A percentile compares a stretch with the other conserved stretches of the same genome.
These are phyloP conservation scores for Cystobasidium pallidum DNA, from an alignment of 1,284 basidiomycete species.

Conservation along the genomic window DNA sequence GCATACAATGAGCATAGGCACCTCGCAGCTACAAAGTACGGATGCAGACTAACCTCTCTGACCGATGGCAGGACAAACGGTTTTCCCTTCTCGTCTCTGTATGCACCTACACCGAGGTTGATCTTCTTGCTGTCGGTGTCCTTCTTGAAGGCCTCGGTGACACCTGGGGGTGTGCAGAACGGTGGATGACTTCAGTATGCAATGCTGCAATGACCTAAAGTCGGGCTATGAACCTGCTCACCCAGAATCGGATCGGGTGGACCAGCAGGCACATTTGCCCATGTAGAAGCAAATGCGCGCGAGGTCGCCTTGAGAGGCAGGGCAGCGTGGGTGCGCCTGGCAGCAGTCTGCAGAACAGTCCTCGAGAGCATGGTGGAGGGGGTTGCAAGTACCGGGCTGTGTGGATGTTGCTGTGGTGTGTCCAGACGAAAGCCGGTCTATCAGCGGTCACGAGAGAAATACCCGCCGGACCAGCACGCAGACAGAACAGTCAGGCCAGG, in stretches of 20 bases:
- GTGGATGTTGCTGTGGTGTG: not conserved
- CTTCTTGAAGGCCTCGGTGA: slow-evolving; percentile 93
- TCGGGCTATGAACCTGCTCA: slow-evolving; percentile 58
- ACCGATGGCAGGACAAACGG: slow-evolving; percentile 91
- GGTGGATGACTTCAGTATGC: not conserved
- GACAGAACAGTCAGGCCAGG: not conserved
- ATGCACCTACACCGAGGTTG: slow-evolving; percentile 79
- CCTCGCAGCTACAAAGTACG: not conserved
- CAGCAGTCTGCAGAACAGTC: slow-evolving; percentile 16
- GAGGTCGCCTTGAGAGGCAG: slow-evolving; percentile 23
- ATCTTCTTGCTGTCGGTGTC: slow-evolving; percentile 90
- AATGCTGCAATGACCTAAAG: too few species aligned
- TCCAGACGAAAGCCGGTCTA: not conserved
- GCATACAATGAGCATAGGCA: not conserved
- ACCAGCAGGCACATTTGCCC: slow-evolving; percentile 81
- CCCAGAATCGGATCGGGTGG: slow-evolving; percentile 94
- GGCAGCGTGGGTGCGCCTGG: slow-evolving; percentile 15
- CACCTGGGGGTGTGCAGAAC: slow-evolving; percentile 61
- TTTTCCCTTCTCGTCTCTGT: slow-evolving; percentile 93
- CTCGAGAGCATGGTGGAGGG: slow-evolving; percentile 17
- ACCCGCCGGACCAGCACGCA: not conserved
- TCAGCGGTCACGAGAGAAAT: not conserved
- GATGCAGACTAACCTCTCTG: slow-evolving; percentile 66
- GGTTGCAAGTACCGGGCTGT: not conserved
- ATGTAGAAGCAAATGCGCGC: slow-evolving; percentile 59